Percentiles rank a stretch among this genome's conserved stretches.
These are phyloP conservation scores for Trichomonas tenax DNA, from an alignment of 208 protist genomes.

Conservation along the genomic window DNA sequence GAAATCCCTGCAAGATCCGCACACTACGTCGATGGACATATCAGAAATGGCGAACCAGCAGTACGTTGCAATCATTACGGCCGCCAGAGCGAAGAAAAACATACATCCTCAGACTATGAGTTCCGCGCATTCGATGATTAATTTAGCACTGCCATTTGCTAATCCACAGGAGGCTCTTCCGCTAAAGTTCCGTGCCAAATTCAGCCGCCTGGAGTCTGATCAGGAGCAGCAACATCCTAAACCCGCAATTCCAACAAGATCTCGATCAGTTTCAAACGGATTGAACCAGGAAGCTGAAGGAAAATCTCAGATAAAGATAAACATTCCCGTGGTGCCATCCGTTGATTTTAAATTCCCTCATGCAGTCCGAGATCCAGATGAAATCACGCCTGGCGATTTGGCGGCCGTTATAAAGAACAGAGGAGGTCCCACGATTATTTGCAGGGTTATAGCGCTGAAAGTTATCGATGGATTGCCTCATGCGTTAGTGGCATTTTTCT, in stretches of 20 bases:
- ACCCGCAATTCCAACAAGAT: not conserved
- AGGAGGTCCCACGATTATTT: not conserved
- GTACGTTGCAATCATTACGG: conserved; percentile 2
- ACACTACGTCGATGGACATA: not conserved
- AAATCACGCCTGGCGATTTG: not conserved
- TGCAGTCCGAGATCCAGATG: not conserved
- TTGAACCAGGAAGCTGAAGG: not conserved
- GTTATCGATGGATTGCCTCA: not conserved
- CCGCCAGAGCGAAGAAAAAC: not conserved
- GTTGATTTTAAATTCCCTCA: not conserved
- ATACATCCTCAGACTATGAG: not conserved
- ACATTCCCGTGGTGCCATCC: not conserved
- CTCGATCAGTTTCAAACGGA: not conserved
- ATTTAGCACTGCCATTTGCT: not conserved
- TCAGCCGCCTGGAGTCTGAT: not conserved
- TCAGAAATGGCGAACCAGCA: not conserved
- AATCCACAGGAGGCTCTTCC: not conserved
- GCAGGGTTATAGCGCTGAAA: not conserved
- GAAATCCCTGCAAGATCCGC: not conserved
- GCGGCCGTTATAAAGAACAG: not conserved
- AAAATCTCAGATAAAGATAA: not conserved
- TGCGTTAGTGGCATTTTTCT: not conserved
- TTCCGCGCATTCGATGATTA: not conserved
- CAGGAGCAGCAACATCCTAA: no score
- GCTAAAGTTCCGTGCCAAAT: not conserved